Conservation (phyloP, 1,139 yeast species). For the Kodamaea suecica region DNA sequence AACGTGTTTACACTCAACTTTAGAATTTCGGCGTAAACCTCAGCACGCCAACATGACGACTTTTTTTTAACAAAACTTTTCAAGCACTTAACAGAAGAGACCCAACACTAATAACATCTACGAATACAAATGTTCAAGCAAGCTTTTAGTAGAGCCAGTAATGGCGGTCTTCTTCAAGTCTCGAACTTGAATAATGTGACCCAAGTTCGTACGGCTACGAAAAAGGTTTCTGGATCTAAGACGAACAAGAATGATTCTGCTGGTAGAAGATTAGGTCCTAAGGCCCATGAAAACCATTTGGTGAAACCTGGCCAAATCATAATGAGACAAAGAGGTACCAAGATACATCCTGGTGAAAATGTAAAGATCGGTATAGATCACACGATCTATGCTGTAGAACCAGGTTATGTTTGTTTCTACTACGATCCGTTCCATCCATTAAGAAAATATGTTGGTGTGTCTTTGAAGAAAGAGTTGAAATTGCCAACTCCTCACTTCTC, state of each 20-base stretch:
- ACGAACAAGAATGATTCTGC: constrained; percentile 93
- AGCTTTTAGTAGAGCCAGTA: not conserved
- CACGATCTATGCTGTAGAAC: constrained; percentile 86
- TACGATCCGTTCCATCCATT: constrained; percentile 96
- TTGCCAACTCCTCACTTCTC: constrained; percentile 89
- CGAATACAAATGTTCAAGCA: not conserved
- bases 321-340: constrained; percentile 96
- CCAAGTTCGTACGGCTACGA: constrained; percentile 86
- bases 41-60: too few species aligned
- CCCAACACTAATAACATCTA: not conserved
- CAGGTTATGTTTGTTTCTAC: constrained; percentile 89
- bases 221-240: constrained; percentile 90
- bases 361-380: constrained; percentile 91
- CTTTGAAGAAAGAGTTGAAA: constrained; percentile 57
- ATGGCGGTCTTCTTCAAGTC: not conserved
- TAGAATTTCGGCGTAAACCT: too few species aligned
- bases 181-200: constrained; percentile 13
- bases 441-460: constrained; percentile 87
- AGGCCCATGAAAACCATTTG: constrained; percentile 69
- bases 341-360: constrained; percentile 92
- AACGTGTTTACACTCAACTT: too few species aligned
- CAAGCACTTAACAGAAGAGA: too few species aligned
- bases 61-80: not conserved
- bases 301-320: constrained; percentile 82
- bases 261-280: constrained; percentile 92